Conservation (phyloP, 176 grass and related monocot genomes). For the Phyllostachys edulis region DNA sequence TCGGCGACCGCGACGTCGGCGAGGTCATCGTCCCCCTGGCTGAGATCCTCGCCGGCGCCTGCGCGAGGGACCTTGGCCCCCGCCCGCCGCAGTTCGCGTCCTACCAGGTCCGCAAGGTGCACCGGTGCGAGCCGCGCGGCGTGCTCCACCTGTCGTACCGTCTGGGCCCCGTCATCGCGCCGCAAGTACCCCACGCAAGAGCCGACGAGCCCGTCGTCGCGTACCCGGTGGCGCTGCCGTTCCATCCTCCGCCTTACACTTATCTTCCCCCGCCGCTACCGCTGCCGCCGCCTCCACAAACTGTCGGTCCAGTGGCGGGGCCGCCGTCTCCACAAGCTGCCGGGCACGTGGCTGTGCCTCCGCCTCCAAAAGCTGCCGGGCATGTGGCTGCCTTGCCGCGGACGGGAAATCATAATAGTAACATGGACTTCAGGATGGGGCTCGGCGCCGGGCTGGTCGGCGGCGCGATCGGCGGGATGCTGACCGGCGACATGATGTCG, state of each 20-base stretch:
- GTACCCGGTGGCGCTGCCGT: conserved; percentile 21
- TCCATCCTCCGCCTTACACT: background rate
- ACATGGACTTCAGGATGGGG: conserved; percentile 44
- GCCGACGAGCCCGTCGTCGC: conserved; percentile 24
- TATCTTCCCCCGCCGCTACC: conserved; percentile 12
- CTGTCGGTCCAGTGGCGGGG: background rate
- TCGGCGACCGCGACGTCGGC: conserved; percentile 76
- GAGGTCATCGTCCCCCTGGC: conserved; percentile 56
- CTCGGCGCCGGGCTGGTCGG: conserved; percentile 52
- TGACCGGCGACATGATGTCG: conserved; percentile 52
- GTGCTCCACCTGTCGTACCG: conserved; percentile 60
- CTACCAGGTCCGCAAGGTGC: conserved; percentile 56
- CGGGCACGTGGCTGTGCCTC: background rate
- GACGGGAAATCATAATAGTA: background rate
- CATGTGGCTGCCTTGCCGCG: background rate
- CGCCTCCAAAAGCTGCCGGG: background rate
- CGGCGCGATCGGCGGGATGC: conserved; percentile 59
- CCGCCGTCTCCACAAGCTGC: background rate
- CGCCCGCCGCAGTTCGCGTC: conserved; percentile 46
- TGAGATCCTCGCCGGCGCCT: conserved; percentile 37
- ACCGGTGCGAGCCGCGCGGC: conserved; percentile 49
- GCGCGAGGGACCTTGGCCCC: background rate
- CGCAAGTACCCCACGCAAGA: background rate
- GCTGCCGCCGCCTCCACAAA: background rate
- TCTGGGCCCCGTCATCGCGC: conserved; percentile 40